Evolutionary conservation across 1,139 yeast genomes (phyloP), one percentile per base, ranked within the genome.

Genomic region (Diutina neorugosa): DNA sequence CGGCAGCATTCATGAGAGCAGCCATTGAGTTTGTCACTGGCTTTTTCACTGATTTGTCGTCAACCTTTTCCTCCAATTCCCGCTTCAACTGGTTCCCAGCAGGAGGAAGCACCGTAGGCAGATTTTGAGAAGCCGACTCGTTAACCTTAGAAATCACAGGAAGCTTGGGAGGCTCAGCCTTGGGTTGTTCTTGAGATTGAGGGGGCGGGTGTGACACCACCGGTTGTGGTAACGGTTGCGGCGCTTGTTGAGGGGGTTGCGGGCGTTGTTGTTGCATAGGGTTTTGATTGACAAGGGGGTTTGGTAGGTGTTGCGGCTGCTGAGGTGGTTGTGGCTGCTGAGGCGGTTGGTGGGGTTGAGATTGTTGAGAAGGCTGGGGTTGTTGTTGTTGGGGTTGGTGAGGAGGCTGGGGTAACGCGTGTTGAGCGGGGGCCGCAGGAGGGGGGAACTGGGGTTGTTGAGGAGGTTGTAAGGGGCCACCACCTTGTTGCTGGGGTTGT

Each of bases 11-110:
- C 51, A 53, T 12, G 53, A 67, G 61, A 31, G 69, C 63, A 53
- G 60, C 66, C 55, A 67, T 63, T 3, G 63, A 57, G 51, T 57
- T 59, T 20, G 55, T 54, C 43, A 34, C 18, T 1, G 50, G 50
- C 50, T 62, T 63, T 59, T 67, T 67, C 52, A 59, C 56, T 47
- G 56, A 56, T 53, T 62, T 59, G 16, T 61, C 56, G 47, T 69
- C 73, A 27, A 57, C 55, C 58, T 70, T 71, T 23, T 71, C 74
- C 8, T 73, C 77, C 55, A 73, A 66, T 52, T 72, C 76, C 51
- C 69, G 71, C 55, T 73, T 73, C 19, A 60, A 55, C n/a, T 14
- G 56, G 16, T 2, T 55, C 57, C 41, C 40, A 8, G 37, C 18
- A 25, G 50, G 40, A 7, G n/a, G 31, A 5, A 25, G n/a, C 34